Base-by-base conservation (phyloP, 495 filamentous ascomycete genomes). In the Bacidia rubella region DNA sequence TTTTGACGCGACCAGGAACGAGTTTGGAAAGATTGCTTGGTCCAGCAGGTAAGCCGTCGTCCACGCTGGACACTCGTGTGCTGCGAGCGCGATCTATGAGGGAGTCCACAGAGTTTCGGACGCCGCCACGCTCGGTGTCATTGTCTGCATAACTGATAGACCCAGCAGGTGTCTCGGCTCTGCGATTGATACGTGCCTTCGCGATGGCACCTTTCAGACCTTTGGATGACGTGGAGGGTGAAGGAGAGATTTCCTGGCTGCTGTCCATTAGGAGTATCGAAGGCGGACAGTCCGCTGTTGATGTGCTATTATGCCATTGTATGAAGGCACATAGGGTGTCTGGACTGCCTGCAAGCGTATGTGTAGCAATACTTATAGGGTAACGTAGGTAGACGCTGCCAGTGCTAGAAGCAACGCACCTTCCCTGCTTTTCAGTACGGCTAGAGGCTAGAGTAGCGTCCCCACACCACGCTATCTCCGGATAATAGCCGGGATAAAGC, bases 1-100 rank as follows among this genome's bases (percentile, higher is more conserved):
- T 75, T 49, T 68, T 70, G 17, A 66, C 62, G n/a, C 73, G 66
- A 15, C 69, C 63, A 24, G 73, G 68, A 48, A 81, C 68, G 32
- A 81, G 62, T 60, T 75, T 79, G 2, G 77, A 74, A 40, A 62
- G 39, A 61, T 54, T 44, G 32, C 60, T 56, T 20, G 61, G 54
- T 25, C 55, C 54, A 40, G 56, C 21, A 21, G 57, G 50, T 17
- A 55, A 40, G 20, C 49, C 59, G 32, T 59, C 58, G 42, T 65
- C 62, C 3, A 60, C 39, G 51, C 62, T 61, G 9, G 47, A 70
- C 64, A 53, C 66, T 41, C 61, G 55, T 21, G 53, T 68, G 41
- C 65, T 62, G 51, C 72, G 71, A 29, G 67, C 66, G 51, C 66
- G 62, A 53, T 77, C 74, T 21, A 50, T 60, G 53, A 42, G 59